Percentiles rank a stretch among this genome's conserved stretches.
Conservation (phyloP, 805 yeast species). For the Lipomyces sp. region DNA sequence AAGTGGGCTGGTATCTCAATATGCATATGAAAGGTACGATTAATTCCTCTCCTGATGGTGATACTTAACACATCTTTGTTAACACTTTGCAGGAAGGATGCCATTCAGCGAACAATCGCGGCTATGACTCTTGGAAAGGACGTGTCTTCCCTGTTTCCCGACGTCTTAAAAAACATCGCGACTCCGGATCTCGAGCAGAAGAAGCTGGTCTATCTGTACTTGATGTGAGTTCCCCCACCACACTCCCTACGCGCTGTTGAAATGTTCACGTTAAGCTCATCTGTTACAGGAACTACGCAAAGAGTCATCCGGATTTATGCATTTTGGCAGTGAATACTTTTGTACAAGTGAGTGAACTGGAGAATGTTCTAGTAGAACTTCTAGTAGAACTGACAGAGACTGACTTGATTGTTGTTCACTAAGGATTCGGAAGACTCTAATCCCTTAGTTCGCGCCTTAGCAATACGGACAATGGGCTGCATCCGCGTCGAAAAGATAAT, state of each 20-base stretch:
- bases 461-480: constrained; percentile 98
- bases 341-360: constrained; percentile 49
- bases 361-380: background rate
- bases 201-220: constrained; percentile 86
- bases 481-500: constrained; percentile 92
- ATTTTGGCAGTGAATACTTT: constrained; percentile 96
- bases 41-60: background rate
- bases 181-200: constrained; percentile 96
- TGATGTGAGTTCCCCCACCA: constrained; percentile 64
- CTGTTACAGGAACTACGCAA: constrained; percentile 68
- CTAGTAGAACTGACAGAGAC: no score
- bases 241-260: no score
- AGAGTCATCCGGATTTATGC: constrained; percentile 91
- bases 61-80: background rate
- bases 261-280: no score
- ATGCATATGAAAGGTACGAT: constrained; percentile 65
- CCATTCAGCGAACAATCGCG: constrained; percentile 92
- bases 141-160: constrained; percentile 91
- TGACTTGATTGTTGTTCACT: no score
- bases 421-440: constrained; percentile 91
- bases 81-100: constrained; percentile 63
- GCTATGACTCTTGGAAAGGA: constrained; percentile 99
- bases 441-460: constrained; percentile 91
- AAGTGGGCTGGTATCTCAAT: constrained; percentile 88
- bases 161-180: constrained; percentile 91